Percentiles rank a stretch among this genome's conserved stretches.
These are phyloP conservation scores for Acanthamoeba royreba DNA, from an alignment of 208 protist genomes.

Conservation along the genomic window DNA sequence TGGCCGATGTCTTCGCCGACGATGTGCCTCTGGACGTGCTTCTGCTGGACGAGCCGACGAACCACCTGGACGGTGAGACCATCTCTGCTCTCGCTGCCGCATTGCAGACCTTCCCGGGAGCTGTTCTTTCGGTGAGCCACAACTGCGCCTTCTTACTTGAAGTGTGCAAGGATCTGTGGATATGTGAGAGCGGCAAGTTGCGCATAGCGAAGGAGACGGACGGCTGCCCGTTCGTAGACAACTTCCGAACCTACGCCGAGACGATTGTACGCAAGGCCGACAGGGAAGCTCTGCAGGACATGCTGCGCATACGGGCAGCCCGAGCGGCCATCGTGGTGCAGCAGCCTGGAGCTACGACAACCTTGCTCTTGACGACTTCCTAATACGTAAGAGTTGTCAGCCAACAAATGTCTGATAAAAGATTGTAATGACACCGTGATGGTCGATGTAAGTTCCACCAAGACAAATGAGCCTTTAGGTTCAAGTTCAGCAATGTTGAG, in stretches of 20 bases:
- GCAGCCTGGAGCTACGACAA: background rate
- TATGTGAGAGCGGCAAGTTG: slow-evolving; percentile 45
- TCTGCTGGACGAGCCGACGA: slow-evolving; percentile 95
- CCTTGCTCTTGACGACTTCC: background rate
- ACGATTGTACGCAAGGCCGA: slow-evolving; percentile 7
- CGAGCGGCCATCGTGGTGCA: slow-evolving; percentile 44
- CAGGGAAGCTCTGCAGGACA: slow-evolving; percentile 51
- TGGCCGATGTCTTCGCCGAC: slow-evolving; percentile 56
- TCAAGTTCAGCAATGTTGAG: too few species aligned
- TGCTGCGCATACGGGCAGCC: slow-evolving; percentile 50
- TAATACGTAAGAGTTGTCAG: too few species aligned
- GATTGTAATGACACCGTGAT: too few species aligned
- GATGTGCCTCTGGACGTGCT: slow-evolving; percentile 90
- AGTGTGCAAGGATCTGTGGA: slow-evolving; percentile 55
- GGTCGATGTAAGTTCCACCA: too few species aligned
- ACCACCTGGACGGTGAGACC: slow-evolving; percentile 91
- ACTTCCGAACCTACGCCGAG: slow-evolving; percentile 52
- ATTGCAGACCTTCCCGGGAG: slow-evolving; percentile 55
- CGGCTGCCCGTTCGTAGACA: slow-evolving; percentile 10
- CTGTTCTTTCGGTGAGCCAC: slow-evolving; percentile 60
- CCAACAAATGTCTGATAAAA: too few species aligned
- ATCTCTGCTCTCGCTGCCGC: slow-evolving; percentile 47
- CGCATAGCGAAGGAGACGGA: slow-evolving; percentile 27
- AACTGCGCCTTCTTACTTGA: slow-evolving; percentile 60
- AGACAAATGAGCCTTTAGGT: too few species aligned